A percentile compares a stretch with the other conserved stretches of the same genome.
Conservation (phyloP, 2,329 filamentous ascomycete genomes). For the Scedosporium boydii region DNA sequence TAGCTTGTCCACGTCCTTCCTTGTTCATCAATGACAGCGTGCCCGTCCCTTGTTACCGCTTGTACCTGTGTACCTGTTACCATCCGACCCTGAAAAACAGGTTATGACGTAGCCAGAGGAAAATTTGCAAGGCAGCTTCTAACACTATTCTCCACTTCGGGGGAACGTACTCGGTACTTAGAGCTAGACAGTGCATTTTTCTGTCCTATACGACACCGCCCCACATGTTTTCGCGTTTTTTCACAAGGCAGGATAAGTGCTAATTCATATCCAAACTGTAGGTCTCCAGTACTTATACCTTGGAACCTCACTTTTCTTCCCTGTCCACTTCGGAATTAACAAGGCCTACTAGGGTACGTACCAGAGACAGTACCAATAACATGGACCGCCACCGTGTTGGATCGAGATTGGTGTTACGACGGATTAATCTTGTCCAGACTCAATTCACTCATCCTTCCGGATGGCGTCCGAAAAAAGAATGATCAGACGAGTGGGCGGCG, state of each 20-base stretch:
- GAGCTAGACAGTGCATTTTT: background rate
- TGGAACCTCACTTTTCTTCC: background rate
- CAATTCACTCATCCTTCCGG: background rate
- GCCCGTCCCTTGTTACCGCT: background rate
- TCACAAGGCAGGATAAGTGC: background rate
- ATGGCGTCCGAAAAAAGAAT: background rate
- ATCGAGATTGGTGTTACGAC: background rate
- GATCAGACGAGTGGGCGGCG: background rate
- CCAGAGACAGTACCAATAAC: background rate
- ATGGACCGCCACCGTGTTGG: background rate
- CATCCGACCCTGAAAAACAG: conserved; percentile 6
- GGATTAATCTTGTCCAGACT: background rate
- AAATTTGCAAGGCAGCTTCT: conserved; percentile 8
- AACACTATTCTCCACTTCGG: conserved; percentile 2
- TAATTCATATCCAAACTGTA: background rate
- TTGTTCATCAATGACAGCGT: background rate
- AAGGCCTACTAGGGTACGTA: background rate
- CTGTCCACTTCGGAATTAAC: background rate
- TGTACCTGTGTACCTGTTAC: conserved; percentile 8
- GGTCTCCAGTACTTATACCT: background rate
- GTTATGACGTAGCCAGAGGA: conserved; percentile 7
- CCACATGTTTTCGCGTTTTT: background rate
- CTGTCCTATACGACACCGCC: background rate
- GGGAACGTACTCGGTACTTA: background rate
- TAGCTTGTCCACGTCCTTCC: background rate